Evolutionary conservation across 441 rosid genomes (phyloP).

Genomic region (Gossypium trilobum): DNA sequence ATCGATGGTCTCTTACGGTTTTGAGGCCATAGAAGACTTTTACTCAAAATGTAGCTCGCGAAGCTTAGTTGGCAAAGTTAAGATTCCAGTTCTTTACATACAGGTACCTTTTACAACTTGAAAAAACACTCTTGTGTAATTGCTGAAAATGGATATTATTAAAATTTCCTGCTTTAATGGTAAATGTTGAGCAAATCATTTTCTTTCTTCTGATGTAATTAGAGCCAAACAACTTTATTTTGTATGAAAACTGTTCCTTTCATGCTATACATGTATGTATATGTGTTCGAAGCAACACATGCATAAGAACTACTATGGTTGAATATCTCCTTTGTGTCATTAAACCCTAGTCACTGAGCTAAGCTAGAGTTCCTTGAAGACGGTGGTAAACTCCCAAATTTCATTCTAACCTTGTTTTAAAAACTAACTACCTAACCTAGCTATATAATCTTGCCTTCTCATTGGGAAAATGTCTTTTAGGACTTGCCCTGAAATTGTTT

Average conservation of each 20-base stretch:
- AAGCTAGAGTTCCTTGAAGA: background rate
- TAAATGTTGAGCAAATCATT: background rate
- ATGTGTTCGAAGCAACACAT: background rate
- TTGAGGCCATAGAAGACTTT: slow-evolving; percentile 68
- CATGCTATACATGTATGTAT: background rate
- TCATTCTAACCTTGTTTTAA: background rate
- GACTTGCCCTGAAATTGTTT: background rate
- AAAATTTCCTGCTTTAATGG: background rate
- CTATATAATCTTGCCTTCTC: background rate
- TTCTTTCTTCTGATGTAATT: background rate
- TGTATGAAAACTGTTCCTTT: background rate
- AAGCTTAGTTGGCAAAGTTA: slow-evolving; percentile 57
- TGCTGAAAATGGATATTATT: background rate
- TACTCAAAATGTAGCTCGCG: slow-evolving; percentile 71
- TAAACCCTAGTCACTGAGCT: background rate
- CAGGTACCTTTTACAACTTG: slow-evolving; percentile 46
- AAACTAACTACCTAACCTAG: background rate
- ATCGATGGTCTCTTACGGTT: slow-evolving; percentile 85
- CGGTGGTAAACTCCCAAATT: background rate
- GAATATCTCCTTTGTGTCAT: background rate
- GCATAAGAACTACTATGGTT: background rate
- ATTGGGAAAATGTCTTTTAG: background rate
- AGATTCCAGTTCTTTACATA: slow-evolving; percentile 86
- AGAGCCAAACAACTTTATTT: background rate
- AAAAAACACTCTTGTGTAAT: background rate